Evolutionary conservation across 2,329 filamentous ascomycete species (phyloP), one percentile per base, ranked within the genome.

Genomic region (Botrytis hyacinthi): DNA sequence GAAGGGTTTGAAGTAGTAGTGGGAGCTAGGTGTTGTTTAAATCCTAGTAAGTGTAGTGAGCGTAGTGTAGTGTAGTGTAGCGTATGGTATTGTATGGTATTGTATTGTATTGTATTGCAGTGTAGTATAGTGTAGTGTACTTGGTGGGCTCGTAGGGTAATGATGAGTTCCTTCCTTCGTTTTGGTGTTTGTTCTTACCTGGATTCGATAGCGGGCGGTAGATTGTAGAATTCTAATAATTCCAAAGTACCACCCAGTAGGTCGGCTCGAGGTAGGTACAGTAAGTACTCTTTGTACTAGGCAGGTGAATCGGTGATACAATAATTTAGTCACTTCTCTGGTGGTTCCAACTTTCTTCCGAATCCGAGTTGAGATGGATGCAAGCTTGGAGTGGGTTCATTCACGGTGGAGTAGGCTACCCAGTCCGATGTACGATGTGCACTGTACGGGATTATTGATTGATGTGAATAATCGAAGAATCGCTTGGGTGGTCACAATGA

Each of bases 401-500:
- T 62, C n/a, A 29, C 51, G 14, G 51, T 29, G 51, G 51, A 54
- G 51, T 54, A n/a, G 26, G n/a, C 16, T 54, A 18, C n/a, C 51
- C 51, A 54, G 51, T 16, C 29, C 51, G 51, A 51, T 51, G 26
- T 54, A 29, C 26, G 51, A n/a, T 16, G 51, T n/a, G 26, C n/a
- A 18, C 51, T 3, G 51, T 29, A 29, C 51, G 22, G 26, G 20
- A 40, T 18, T 18, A 16, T 40, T 37, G 60, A n/a, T 9, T 18
- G 46, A 26, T 51, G 48, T n/a, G 48, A 51, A 51, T 7, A 14
- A n/a, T 2, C n/a, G 60, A 62, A 62, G 60, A 62, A 62, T 62
- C 60, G 60, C 60, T 62, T 62, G 48, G 26, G 60, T n/a, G 60
- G 60, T 62, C 60, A 62, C 60, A 40, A 42, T 62, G 60, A 40